These are phyloP conservation scores for Ganoderma lucidum DNA, from an alignment of 1,284 basidiomycete genomes.

Conservation along the genomic window DNA sequence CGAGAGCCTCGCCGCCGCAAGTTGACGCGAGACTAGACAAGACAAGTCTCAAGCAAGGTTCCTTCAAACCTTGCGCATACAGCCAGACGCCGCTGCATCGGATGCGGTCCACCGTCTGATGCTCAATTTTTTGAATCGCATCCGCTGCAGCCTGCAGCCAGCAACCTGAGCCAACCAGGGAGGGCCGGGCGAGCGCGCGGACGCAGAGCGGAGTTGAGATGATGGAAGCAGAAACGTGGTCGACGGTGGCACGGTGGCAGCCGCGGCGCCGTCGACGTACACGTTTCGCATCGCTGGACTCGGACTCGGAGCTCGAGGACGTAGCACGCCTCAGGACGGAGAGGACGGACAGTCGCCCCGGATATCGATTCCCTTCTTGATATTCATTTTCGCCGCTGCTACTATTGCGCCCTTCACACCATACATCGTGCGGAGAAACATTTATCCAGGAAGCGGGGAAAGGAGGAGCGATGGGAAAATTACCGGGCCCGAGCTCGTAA, in stretches of 20 bases:
- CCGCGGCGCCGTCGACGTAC: conserved; percentile 1
- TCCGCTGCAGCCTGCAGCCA: neutral
- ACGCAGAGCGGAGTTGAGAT: conserved; percentile 11
- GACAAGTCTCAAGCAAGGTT: conserved; percentile 6
- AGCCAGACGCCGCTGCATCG: conserved; percentile 4
- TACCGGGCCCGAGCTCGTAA: conserved; percentile 26
- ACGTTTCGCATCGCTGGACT: conserved; percentile 3
- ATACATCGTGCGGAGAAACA: neutral
- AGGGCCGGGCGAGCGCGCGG: neutral
- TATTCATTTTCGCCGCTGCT: conserved; percentile 7
- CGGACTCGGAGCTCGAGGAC: neutral
- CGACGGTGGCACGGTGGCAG: neutral
- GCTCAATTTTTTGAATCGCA: neutral
- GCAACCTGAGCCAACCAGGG: neutral
- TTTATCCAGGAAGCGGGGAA: conserved; percentile 7
- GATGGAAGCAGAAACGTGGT: conserved; percentile 5
- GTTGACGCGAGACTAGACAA: conserved; percentile 1
- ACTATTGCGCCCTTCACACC: conserved; percentile 5
- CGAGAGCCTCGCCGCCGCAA: conserved; percentile 1
- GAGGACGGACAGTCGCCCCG: neutral
- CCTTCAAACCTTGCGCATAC: conserved; percentile 3
- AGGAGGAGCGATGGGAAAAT: conserved; percentile 6
- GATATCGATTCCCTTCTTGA: neutral
- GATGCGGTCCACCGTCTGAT: conserved; percentile 1
- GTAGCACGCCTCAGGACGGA: neutral